Percentiles rank a stretch among this genome's conserved stretches.
Conservation (phyloP, 768 basidiomycete genomes). For the Cantharellus anzutake region DNA sequence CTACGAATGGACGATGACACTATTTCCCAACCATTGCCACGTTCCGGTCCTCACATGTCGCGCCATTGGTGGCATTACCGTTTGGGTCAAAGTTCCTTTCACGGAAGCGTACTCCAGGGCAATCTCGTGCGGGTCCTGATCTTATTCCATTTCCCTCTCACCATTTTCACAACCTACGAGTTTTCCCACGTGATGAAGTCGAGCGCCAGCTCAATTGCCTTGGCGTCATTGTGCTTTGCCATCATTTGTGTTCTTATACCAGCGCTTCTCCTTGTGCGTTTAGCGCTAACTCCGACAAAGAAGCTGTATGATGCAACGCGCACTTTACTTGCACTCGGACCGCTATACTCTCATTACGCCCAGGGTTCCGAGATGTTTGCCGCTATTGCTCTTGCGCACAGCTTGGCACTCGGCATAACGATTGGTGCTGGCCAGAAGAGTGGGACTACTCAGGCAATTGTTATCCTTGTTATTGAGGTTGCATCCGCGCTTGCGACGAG, state of each 20-base stretch:
- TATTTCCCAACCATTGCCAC: constrained; percentile 8
- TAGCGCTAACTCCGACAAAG: constrained; percentile 61
- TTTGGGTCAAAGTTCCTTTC: constrained; percentile 52
- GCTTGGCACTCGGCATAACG: constrained; percentile 62
- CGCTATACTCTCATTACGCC: constrained; percentile 87
- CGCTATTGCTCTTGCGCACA: constrained; percentile 58
- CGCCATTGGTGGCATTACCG: constrained; percentile 10
- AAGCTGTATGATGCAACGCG: constrained; percentile 92
- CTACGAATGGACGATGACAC: constrained; percentile 15
- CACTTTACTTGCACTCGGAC: constrained; percentile 75
- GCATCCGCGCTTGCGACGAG: constrained; percentile 73
- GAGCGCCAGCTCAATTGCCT: constrained; percentile 36
- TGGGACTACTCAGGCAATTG: constrained; percentile 79
- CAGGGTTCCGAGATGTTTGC: constrained; percentile 84
- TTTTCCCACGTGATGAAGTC: constrained; percentile 39
- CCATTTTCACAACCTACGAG: constrained; percentile 79
- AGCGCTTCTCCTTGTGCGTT: constrained; percentile 49
- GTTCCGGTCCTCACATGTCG: not conserved
- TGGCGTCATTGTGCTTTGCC: constrained; percentile 68
- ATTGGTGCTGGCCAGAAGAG: constrained; percentile 81
- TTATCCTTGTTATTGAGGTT: constrained; percentile 81
- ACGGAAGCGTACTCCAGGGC: constrained; percentile 64
- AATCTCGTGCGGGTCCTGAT: constrained; percentile 83
- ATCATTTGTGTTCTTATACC: constrained; percentile 67
- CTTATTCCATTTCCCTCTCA: constrained; percentile 87